Percentiles rank a stretch among this genome's conserved stretches.
Conservation (phyloP, 2,329 filamentous ascomycete species). For the Trichophyton benhamiae region DNA sequence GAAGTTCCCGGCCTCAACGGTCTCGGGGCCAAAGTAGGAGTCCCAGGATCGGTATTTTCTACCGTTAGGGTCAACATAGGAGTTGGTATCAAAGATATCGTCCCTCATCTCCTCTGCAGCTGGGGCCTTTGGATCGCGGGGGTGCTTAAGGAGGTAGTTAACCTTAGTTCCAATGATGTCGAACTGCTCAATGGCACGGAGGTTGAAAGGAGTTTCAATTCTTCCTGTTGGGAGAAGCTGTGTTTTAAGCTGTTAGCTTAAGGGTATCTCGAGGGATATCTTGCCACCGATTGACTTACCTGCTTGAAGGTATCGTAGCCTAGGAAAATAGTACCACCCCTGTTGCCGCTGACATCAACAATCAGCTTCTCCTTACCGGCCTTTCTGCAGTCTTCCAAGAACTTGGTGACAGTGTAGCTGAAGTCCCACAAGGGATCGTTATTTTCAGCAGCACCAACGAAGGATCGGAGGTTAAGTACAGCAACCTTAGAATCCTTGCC, state of each 20-base stretch:
- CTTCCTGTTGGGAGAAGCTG: constrained; percentile 37
- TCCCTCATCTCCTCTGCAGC: constrained; percentile 9
- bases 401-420: constrained; percentile 29
- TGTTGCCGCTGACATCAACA: constrained; percentile 51
- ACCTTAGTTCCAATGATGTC: constrained; percentile 26
- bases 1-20: constrained; percentile 26
- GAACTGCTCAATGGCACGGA: constrained; percentile 34
- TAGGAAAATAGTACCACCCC: constrained; percentile 42
- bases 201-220: constrained; percentile 36
- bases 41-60: constrained; percentile 31
- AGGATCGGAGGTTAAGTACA: constrained; percentile 34
- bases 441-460: constrained; percentile 17
- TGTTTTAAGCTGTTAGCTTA: background rate
- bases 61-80: constrained; percentile 19
- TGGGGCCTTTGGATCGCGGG: constrained; percentile 5
- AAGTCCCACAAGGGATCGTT: constrained; percentile 18
- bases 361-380: constrained; percentile 49
- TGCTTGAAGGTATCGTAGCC: constrained; percentile 43
- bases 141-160: constrained; percentile 12
- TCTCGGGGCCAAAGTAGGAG: constrained; percentile 15
- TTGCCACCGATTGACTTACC: constrained; percentile 4
- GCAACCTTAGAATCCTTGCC: constrained; percentile 31
- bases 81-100: constrained; percentile 11
- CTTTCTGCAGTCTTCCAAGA: constrained; percentile 38
- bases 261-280: too few relatives aligned